Evolutionary conservation across 148 eudicot genomes (phyloP), one percentile per base, ranked within the genome.

Genomic region (Chenopodium berlandieri): DNA sequence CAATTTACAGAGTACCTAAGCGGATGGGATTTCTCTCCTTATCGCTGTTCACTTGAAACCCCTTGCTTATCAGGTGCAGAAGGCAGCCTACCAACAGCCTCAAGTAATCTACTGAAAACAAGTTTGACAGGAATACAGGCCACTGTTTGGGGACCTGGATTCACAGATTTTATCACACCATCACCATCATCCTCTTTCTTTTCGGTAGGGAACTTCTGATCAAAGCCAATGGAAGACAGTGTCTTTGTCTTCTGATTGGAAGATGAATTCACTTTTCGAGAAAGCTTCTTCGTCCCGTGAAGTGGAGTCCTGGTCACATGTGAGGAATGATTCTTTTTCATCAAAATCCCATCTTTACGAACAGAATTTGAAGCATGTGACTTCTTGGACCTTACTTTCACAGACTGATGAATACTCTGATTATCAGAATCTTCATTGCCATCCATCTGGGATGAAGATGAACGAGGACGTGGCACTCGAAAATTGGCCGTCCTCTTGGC

Each of bases 111-210:
- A 89, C 98, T 90, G 83, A 92, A 96, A 17, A 93, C 98, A 71
- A 96, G 87, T 69, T 94, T 96, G 30, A 96, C 92, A 22, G 98
- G 98, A 74, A 96, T 92, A 86, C 98, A 96, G 73, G 99, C 93
- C 73, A 94, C 92, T 13, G 92, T 84, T 50, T 92, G 84, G n/a
- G 92, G 94, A 7, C 81, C 86, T 48, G 88, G 56, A 47, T 83
- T 92, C 56, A 82, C 78, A 3, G 90, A 76, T 85, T 92, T 96
- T 9, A 91, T 86, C 85, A 89, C 83, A 79, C 93, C 94, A 80
- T 87, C 90, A 69, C 73, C 82, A 74, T 69, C 48, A 16, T 82
- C 73, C 30, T 77, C 77, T 85, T 82, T 83, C 34, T 44, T 82
- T 81, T 87, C 85, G 62, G 66, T 79, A 81, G 82, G 80, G 14